Conservation (phyloP, 2,329 filamentous ascomycete genomes). For the Penicillium sp. region DNA sequence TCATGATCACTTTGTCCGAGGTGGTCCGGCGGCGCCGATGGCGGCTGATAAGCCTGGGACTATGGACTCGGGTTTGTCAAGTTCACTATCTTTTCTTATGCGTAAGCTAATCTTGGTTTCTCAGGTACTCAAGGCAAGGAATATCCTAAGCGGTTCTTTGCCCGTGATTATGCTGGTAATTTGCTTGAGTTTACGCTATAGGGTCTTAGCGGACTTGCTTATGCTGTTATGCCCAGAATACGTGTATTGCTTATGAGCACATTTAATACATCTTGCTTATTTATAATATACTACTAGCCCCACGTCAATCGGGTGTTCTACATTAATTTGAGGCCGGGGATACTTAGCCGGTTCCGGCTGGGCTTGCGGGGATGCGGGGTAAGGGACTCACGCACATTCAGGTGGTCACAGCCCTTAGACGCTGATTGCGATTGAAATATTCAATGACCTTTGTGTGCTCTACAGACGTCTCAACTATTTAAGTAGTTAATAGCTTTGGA, state of each 20-base stretch:
- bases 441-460: too few species aligned
- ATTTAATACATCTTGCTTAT: not conserved
- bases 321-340: not conserved
- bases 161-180: conserved; percentile 58
- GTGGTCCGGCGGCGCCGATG: conserved; percentile 52
- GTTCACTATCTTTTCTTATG: not conserved
- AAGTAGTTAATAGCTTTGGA: too few species aligned
- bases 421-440: too few species aligned
- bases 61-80: conserved; percentile 38
- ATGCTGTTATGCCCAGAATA: not conserved
- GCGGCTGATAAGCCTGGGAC: conserved; percentile 58
- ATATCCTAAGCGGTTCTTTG: conserved; percentile 64
- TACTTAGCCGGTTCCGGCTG: not conserved
- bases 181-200: conserved; percentile 55
- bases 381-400: not conserved
- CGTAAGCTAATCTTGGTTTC: not conserved
- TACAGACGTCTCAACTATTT: too few species aligned
- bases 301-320: not conserved
- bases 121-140: conserved; percentile 57
- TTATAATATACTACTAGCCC: not conserved
- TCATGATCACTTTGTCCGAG: conserved; percentile 52
- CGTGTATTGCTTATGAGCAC: not conserved
- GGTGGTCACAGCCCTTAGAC: not conserved
- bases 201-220: not conserved
- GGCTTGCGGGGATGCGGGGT: not conserved